A percentile compares a stretch with the other conserved stretches of the same genome.
These are phyloP conservation scores for Bruguiera gymnorhiza DNA, from an alignment of 345 rosid species.

Conservation along the genomic window DNA sequence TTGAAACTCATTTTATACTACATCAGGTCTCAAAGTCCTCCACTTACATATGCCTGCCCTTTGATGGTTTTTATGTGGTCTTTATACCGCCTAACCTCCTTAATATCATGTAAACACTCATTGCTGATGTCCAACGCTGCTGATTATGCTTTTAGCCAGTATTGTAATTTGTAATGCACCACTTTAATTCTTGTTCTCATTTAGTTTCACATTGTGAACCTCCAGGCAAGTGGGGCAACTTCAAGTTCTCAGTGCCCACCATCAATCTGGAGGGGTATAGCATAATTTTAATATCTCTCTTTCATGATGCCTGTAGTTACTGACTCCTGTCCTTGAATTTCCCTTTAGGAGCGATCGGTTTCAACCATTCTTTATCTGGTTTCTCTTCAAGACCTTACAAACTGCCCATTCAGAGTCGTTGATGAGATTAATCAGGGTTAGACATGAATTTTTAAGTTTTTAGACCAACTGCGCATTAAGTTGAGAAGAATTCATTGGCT, in stretches of 20 bases:
- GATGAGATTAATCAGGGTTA: constrained; percentile 98
- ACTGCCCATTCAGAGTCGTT: constrained; percentile 95
- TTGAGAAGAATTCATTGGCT: neutral
- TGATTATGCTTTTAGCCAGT: neutral
- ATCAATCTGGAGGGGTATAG: constrained; percentile 93
- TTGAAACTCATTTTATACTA: neutral
- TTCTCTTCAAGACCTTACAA: constrained; percentile 94
- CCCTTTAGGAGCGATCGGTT: constrained; percentile 71
- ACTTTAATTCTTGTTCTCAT: constrained; percentile 7
- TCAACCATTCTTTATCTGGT: constrained; percentile 95
- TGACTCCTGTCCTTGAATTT: neutral
- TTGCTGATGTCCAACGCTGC: neutral
- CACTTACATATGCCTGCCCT: too few relatives aligned
- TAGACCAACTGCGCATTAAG: neutral
- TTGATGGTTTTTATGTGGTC: too few relatives aligned
- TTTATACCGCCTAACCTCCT: too few relatives aligned
- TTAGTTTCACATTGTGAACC: constrained; percentile 14
- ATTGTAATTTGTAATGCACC: neutral
- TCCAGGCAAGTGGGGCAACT: constrained; percentile 76
- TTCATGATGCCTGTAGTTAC: constrained; percentile 10
- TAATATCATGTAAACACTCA: too few relatives aligned
- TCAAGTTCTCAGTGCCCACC: constrained; percentile 90
- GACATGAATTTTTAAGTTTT: neutral
- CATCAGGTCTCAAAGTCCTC: too few relatives aligned
- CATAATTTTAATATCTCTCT: neutral